Evolutionary conservation across 495 filamentous ascomycete genomes (phyloP), one percentile per base, ranked within the genome.

Genomic region (Hypoxylon fuscum): DNA sequence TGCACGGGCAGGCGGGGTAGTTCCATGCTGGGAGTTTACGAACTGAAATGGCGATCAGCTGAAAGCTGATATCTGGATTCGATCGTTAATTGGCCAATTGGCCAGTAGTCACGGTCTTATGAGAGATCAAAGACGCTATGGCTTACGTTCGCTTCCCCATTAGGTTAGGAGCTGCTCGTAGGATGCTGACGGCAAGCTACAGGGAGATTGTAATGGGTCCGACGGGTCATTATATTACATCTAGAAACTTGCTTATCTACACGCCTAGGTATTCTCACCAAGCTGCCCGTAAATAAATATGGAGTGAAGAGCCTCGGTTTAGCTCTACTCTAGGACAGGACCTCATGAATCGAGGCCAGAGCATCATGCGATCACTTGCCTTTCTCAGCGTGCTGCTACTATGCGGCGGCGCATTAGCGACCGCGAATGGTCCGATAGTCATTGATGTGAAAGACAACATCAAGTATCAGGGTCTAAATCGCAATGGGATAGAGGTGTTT

Each of bases 401-500:
- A 12, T 22, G 45, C 14, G 9, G 52, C 43, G n/a, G 34, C 47
- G 47, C 47, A 10, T 22, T 48, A 14, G 56, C 34, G 23, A 25
- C 45, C 11, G 18, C 37, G 10, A 20, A 25, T 15, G 45, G 46
- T n/a, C 68, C 68, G 7, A 11, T 46, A 22, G 68, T 59, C 8
- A 27, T 66, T 37, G 66, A 71, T 44, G 10, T 46, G 1, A 52
- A 43, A 15, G 49, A 54, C 3, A 59, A 58, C 18, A 51, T 73
- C 15, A 68, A 60, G 0, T 76, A 76, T 43, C 52, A 62, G 9
- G 74, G 74, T 8, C 38, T 72, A 5, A 38, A 54, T 20, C 63
- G 65, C 40, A 69, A 70, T 35, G 73, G 68, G 0, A 64, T 81
- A 23, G 79, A 83, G 17, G 73, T 73, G 6, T 83, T 81, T 59